Percentiles rank a stretch among this genome's conserved stretches.
phyloP scores from a whole-genome alignment of 768 basidiomycete species.

The Cystobasidiopsis lactophilus region DNA sequence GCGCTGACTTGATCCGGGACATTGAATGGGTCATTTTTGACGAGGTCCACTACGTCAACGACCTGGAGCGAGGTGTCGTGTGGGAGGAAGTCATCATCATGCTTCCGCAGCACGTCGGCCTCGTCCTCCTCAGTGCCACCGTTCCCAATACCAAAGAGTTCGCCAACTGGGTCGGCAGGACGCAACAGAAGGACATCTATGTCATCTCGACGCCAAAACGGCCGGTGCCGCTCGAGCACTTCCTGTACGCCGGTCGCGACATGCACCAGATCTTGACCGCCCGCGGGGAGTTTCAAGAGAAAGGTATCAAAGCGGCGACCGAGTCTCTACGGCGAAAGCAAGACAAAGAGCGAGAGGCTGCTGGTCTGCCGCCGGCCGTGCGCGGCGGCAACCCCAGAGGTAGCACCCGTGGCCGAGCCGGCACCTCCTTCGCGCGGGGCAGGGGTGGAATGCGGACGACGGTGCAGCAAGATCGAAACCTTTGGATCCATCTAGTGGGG shows the following conservation, averaged over 20 bases:
- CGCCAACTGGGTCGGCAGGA: conserved; percentile 99
- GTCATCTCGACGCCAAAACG: conserved; percentile 91
- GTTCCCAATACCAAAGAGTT: conserved; percentile 97
- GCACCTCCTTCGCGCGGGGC: conserved; percentile 20
- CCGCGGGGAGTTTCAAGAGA: conserved; percentile 42
- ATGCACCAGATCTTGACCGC: conserved; percentile 80
- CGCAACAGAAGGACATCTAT: conserved; percentile 98
- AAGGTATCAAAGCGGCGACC: conserved; percentile 68
- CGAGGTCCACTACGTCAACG: conserved; percentile 98
- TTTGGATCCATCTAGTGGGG: conserved; percentile 75
- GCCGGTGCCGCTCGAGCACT: conserved; percentile 92
- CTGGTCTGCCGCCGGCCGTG: conserved; percentile 48
- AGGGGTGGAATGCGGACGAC: conserved; percentile 3
- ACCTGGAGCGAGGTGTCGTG: conserved; percentile 95
- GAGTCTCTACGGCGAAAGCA: conserved; percentile 81
- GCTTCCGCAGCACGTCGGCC: conserved; percentile 95
- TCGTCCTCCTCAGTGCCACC: conserved; percentile 87
- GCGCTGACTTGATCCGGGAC: conserved; percentile 91
- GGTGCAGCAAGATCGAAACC: conserved; percentile 45
- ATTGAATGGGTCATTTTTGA: conserved; percentile 99
- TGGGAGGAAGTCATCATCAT: conserved; percentile 99
- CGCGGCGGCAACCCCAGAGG: conserved; percentile 20
- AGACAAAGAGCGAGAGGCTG: conserved; percentile 92
- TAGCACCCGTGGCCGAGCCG: conserved; percentile 33
- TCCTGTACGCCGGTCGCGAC: conserved; percentile 80